These are phyloP conservation scores for Rosa rugosa DNA, from an alignment of 306 rosid genomes.

Conservation along the genomic window DNA sequence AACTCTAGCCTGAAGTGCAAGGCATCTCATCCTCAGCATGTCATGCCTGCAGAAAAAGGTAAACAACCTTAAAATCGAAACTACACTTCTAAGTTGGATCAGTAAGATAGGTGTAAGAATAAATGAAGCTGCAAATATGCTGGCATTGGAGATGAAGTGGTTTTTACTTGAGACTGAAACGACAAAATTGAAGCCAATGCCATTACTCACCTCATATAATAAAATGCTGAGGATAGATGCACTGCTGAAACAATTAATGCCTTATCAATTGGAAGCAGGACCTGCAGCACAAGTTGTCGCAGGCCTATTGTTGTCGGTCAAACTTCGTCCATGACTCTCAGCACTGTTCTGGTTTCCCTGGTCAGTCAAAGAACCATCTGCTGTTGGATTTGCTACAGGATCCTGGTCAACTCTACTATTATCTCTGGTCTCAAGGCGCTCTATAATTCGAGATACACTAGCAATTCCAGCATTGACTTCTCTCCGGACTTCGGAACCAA, in stretches of 20 bases:
- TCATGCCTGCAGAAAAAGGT: constrained; percentile 42
- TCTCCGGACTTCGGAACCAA: constrained; percentile 55
- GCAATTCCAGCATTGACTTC: constrained; percentile 61
- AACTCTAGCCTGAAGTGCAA: constrained; percentile 17
- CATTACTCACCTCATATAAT: constrained; percentile 58
- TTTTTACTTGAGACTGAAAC: not conserved
- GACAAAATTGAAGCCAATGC: constrained; percentile 13
- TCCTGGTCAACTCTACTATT: constrained; percentile 27
- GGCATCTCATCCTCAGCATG: constrained; percentile 66
- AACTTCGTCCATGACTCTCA: constrained; percentile 40
- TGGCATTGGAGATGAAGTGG: constrained; percentile 1
- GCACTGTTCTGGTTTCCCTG: constrained; percentile 34
- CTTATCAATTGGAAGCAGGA: constrained; percentile 44
- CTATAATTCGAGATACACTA: constrained; percentile 61
- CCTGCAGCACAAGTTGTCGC: constrained; percentile 48
- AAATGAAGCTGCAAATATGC: not conserved
- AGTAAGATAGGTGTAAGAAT: not conserved
- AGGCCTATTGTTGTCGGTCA: constrained; percentile 31
- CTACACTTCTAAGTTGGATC: not conserved
- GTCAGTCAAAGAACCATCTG: constrained; percentile 34
- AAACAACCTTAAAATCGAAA: constrained; percentile 29
- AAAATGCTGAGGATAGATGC: constrained; percentile 67
- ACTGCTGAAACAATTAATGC: constrained; percentile 32
- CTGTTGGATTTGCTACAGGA: constrained; percentile 35
- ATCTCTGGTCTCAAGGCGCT: constrained; percentile 54